A percentile compares a stretch with the other conserved stretches of the same genome.
Evolutionary conservation across 2,329 filamentous ascomycete species (phyloP).

Genomic region (Elsinoe arachidis): DNA sequence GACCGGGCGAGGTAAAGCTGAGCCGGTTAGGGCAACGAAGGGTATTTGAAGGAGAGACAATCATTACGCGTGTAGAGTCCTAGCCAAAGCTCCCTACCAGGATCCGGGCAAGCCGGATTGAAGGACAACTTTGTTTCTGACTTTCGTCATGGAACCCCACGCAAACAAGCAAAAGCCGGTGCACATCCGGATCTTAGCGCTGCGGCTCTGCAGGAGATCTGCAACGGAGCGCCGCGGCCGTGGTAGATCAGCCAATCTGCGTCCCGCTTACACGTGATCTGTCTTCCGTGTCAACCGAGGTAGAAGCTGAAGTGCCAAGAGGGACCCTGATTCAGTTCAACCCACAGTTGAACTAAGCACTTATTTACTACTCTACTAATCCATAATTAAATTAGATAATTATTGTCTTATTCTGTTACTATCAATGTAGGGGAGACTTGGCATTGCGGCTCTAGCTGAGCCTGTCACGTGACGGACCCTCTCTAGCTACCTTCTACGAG

Average conservation of each 20-base stretch:
- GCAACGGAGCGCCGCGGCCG: background rate
- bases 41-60: background rate
- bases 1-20: background rate
- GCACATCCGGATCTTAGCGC: background rate
- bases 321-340: too few relatives aligned
- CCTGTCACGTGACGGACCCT: too few relatives aligned
- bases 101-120: slow-evolving; percentile 5
- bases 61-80: background rate
- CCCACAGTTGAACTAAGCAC: too few relatives aligned
- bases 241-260: background rate
- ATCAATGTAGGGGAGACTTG: too few relatives aligned
- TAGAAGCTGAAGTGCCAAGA: too few relatives aligned
- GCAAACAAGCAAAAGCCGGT: background rate
- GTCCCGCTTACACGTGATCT: background rate
- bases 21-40: background rate
- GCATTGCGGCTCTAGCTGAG: too few relatives aligned
- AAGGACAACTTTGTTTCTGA: background rate
- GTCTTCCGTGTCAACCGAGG: too few relatives aligned
- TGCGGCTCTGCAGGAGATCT: background rate
- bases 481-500: too few relatives aligned
- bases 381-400: too few relatives aligned
- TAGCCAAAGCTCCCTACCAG: background rate
- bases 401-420: too few relatives aligned
- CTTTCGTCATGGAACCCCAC: slow-evolving; percentile 7
- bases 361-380: too few relatives aligned